Evolutionary conservation across 106 monocot species (phyloP).

Genomic region (Phalaenopsis equestris): DNA sequence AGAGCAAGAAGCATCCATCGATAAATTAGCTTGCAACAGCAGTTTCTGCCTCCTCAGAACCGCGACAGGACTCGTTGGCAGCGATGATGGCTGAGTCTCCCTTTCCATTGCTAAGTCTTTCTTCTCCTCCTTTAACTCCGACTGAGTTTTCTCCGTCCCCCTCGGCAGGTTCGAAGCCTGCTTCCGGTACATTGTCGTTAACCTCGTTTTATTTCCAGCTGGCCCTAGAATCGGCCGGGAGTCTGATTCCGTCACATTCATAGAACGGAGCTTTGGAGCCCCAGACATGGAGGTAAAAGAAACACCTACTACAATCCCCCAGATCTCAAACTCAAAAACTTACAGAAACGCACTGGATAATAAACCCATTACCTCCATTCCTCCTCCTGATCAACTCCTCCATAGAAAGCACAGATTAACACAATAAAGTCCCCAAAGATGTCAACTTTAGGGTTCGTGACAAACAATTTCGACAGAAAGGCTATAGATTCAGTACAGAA

Average conservation of each 20-base stretch:
- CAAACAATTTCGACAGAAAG: not conserved
- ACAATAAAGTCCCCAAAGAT: not conserved
- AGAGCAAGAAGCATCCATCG: constrained; percentile 21
- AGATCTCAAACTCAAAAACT: constrained; percentile 1
- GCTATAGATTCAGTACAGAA: too few relatives aligned
- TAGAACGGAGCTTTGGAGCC: constrained; percentile 9
- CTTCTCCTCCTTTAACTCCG: constrained; percentile 8
- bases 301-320: not conserved
- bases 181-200: not conserved
- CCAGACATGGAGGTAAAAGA: constrained; percentile 10
- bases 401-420: not conserved
- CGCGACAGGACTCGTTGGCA: not conserved
- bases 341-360: constrained; percentile 40
- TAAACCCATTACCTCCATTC: constrained; percentile 25
- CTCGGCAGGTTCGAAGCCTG: constrained; percentile 3
- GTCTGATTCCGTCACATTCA: constrained; percentile 11
- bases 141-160: not conserved
- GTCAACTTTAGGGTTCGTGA: not conserved
- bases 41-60: constrained; percentile 18
- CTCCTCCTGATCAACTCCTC: not conserved
- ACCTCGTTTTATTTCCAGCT: constrained; percentile 17
- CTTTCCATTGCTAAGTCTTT: not conserved
- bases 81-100: not conserved
- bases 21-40: constrained; percentile 17
- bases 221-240: constrained; percentile 14